Evolutionary conservation across 2,329 filamentous ascomycete species (phyloP), one percentile per base, ranked within the genome.

Genomic region (Penicillium decumbens): DNA sequence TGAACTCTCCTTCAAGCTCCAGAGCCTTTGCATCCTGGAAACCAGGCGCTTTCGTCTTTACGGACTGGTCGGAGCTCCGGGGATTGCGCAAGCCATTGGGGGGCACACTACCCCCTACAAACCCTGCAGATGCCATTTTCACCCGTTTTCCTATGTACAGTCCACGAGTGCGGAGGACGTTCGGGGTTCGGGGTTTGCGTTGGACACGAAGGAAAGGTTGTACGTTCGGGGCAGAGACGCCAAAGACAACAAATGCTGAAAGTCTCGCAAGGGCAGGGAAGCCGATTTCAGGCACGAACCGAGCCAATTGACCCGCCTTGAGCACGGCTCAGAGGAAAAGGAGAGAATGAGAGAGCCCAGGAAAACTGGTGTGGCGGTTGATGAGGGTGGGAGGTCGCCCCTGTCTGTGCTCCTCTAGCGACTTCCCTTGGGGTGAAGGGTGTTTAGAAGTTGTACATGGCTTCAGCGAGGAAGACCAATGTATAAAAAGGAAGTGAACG

Each of bases 1-100:
- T 72, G 45, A 74, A 73, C 33, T 69, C 65, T 43, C 56, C 54
- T 54, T 73, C 71, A 50, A 66, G 57, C 42, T 57, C 54, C 50
- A 61, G 58, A 42, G 62, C 55, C 49, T 59, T 58, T 27, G 56
- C 53, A 48, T 65, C 65, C 47, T 67, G 64, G 30, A 52, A 41
- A 23, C 47, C 61, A 25, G 50, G 63, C 29, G 58, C 55, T 18
- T 54, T 61, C 2, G 42, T 40, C 38, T 40, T 27, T 13, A 23
- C 10, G 25, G 52, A 32, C 44, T 24, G 37, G 24, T 41, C 38
- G 6, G 38, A 25, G 24, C 38, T 25, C 13, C 27, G 43, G 3
- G 44, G 40, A 24, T 23, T 23, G 7, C 41, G 49, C 23, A 41
- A 38, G 32, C 29, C 42, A 45, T 13, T 47, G 35, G 45, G 39